These are phyloP conservation scores for Fagopyrum tataricum DNA, from an alignment of 148 eudicot genomes.

Conservation along the genomic window DNA sequence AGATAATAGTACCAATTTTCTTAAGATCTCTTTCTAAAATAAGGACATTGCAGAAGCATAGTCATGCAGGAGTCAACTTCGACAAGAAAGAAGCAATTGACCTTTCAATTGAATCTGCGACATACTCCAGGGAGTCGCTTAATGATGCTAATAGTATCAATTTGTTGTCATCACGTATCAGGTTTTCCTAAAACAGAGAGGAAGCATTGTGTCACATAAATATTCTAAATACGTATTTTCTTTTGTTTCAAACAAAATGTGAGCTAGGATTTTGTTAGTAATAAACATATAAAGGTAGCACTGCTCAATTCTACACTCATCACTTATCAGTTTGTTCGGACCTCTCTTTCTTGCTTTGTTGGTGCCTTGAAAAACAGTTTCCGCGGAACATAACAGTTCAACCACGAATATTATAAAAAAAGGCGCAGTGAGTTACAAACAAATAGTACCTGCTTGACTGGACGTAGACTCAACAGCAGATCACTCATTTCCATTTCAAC, in stretches of 20 bases:
- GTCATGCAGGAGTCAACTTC: neutral
- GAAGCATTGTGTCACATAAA: neutral
- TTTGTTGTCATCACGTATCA: conserved; percentile 92
- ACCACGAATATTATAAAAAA: neutral
- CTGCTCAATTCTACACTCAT: neutral
- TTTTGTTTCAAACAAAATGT: neutral
- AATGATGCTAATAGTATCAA: conserved; percentile 83
- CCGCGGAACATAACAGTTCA: neutral
- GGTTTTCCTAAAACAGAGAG: conserved; percentile 59
- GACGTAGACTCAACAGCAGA: conserved; percentile 62
- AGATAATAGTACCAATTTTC: neutral
- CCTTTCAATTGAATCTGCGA: conserved; percentile 98
- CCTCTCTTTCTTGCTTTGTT: neutral
- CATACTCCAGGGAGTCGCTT: conserved; percentile 97
- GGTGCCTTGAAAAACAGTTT: neutral
- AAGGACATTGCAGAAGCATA: neutral
- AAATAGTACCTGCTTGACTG: conserved; percentile 78
- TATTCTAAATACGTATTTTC: neutral
- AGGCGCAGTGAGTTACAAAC: neutral
- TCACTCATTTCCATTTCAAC: conserved; percentile 79
- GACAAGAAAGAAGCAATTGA: conserved; percentile 23
- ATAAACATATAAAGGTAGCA: neutral
- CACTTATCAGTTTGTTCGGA: neutral
- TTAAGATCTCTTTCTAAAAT: neutral
- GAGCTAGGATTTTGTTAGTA: neutral